A percentile compares a stretch with the other conserved stretches of the same genome.
These are phyloP conservation scores for Pseudocohnilembus persalinus DNA, from an alignment of 169 alveolate species.

Conservation along the genomic window DNA sequence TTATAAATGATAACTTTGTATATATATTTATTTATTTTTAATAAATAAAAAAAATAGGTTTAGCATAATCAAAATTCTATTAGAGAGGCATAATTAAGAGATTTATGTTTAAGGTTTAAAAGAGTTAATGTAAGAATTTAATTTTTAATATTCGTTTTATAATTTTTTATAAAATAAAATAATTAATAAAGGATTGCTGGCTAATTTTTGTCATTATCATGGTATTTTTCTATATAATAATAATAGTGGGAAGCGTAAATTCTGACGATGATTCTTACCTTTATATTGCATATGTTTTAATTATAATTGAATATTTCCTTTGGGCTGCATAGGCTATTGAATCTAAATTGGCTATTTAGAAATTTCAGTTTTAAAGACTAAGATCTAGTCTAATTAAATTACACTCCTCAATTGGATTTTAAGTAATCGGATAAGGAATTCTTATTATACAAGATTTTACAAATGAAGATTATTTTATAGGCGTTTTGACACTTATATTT, in stretches of 20 bases:
- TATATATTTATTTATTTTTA: too few species aligned
- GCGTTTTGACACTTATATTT: too few species aligned
- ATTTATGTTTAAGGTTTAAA: not conserved
- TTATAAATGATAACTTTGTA: too few species aligned
- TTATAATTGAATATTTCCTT: not conserved
- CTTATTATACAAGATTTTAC: not conserved
- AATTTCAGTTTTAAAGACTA: not conserved
- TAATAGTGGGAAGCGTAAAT: too few species aligned
- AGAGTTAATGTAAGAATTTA: not conserved
- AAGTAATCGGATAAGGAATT: not conserved
- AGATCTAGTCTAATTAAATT: too few species aligned
- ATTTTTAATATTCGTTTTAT: too few species aligned
- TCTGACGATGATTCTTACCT: not conserved
- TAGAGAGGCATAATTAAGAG: not conserved
- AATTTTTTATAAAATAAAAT: too few species aligned
- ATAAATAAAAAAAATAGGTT: too few species aligned
- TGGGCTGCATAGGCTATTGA: not conserved
- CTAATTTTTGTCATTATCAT: too few species aligned
- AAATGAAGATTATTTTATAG: not conserved
- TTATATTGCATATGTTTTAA: not conserved
- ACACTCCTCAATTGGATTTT: not conserved
- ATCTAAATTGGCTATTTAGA: not conserved
- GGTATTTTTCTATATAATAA: too few species aligned
- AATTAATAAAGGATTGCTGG: not conserved
- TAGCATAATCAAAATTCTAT: not conserved